Evolutionary conservation across 371 early-diverging fungal genomes (phyloP).

Genomic region (Lichtheimia hyalospora): DNA sequence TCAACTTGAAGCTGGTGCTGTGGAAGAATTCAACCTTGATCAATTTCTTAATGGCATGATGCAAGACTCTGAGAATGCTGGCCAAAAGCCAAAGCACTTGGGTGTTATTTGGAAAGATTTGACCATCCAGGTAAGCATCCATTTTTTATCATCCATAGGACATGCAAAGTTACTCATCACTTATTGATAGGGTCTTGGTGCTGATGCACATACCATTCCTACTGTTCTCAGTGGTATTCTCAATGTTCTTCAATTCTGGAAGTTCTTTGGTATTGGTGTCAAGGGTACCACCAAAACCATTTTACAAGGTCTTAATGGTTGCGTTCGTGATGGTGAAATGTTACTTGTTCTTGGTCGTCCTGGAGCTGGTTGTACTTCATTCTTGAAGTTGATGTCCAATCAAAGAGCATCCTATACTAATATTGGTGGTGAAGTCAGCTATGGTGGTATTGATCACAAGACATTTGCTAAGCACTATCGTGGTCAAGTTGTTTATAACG

Average conservation of each 20-base stretch:
- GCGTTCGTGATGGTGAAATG: conserved; percentile 69
- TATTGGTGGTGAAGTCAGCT: conserved; percentile 55
- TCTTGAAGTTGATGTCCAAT: conserved; percentile 66
- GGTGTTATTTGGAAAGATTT: conserved; percentile 53
- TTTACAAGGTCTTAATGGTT: conserved; percentile 56
- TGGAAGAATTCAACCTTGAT: conserved; percentile 32
- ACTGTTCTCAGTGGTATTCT: conserved; percentile 23
- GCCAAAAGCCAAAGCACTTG: conserved; percentile 35
- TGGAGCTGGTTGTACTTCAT: conserved; percentile 69
- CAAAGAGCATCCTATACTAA: conserved; percentile 56
- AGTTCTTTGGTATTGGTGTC: conserved; percentile 16
- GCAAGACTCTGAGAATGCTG: conserved; percentile 7
- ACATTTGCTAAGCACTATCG: conserved; percentile 54
- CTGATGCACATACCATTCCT: conserved; percentile 38
- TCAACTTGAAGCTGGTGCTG: conserved; percentile 27
- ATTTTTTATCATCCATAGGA: background rate
- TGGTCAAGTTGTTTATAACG: conserved; percentile 66
- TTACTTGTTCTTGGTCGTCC: conserved; percentile 71
- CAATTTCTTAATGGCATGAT: conserved; percentile 26
- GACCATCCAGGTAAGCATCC: conserved; percentile 22
- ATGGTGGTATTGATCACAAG: conserved; percentile 58
- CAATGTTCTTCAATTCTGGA: conserved; percentile 27
- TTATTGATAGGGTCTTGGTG: conserved; percentile 31
- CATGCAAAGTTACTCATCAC: no score
- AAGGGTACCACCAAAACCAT: conserved; percentile 27